Conservation (phyloP, 495 filamentous ascomycete species). For the Penicillium waksmanii region DNA sequence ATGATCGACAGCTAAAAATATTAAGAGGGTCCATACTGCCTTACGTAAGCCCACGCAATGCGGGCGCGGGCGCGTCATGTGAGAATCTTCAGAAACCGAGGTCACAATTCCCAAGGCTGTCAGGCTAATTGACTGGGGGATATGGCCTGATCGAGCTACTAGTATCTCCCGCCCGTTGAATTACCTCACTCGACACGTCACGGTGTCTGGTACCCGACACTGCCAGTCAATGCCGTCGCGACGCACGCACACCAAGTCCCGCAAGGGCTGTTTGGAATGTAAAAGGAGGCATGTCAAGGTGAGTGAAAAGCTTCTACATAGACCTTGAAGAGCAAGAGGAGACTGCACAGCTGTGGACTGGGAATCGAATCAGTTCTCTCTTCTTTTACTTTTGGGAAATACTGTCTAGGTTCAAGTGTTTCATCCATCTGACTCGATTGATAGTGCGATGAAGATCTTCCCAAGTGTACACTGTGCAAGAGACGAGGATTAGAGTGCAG, state of each 20-base stretch:
- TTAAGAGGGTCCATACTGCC: not conserved
- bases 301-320: conserved; percentile 5
- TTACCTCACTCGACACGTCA: not conserved
- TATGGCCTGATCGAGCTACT: not conserved
- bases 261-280: conserved; percentile 44
- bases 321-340: not conserved
- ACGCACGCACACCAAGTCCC: conserved; percentile 42
- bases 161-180: not conserved
- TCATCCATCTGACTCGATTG: not conserved
- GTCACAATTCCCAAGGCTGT: conserved; percentile 6
- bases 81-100: conserved; percentile 24
- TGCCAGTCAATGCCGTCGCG: conserved; percentile 29
- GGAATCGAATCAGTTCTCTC: not conserved
- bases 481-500: conserved; percentile 42
- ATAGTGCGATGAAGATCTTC: conserved; percentile 43
- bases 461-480: conserved; percentile 40
- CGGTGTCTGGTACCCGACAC: conserved; percentile 4
- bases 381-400: not conserved
- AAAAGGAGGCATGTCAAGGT: conserved; percentile 47
- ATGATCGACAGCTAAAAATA: conserved; percentile 4
- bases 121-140: no score
- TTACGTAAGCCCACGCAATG: conserved; percentile 15
- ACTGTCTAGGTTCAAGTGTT: not conserved
- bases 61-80: conserved; percentile 11
- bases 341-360: not conserved